Base-by-base conservation (phyloP, 2,329 filamentous ascomycete species). In the Botrytis byssoidea region DNA sequence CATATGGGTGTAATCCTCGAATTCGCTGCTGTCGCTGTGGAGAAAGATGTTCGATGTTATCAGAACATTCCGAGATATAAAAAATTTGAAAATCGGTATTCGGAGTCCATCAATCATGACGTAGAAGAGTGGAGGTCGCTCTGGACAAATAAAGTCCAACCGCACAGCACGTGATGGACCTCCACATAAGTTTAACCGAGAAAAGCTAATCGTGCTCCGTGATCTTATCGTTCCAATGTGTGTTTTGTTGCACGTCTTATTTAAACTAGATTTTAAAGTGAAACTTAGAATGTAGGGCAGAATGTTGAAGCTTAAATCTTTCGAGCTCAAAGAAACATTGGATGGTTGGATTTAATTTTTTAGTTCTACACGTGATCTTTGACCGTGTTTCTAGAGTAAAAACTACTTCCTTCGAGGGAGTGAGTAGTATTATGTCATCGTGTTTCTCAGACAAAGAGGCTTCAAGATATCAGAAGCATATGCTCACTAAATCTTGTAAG, bases 261-360 rank as follows among this genome's bases (percentile, higher is more conserved):
- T 25, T 22, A n/a, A 61, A n/a, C 48, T 6, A 12, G 4, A 35
- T 5, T 6, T 35, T 12, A 22, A 18, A 32, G 51, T 29, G 51
- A 18, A 8, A 18, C 4, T 29, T 57, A 18, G 3, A 18, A 6
- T 29, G 18, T 2, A 29, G 4, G 14, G 18, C 3, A 9, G n/a
- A 29, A 5, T 57, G 14, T 57, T 14, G 14, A 57, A 29, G 51
- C 51, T 55, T 3, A 55, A 18, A 3, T 4, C 2, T 29, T 7
- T 51, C 4, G 14, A 14, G 2, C 12, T n/a, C 1, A 8, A n/a
- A 0, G 1, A 6, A 0, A 55, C 12, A 0, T 57, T 18, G n/a
- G 5, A 29, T 55, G n/a, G 4, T 3, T 55, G 29, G 0, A 4
- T 55, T 8, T 16, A 1, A 1, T 7, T 18, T 3, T 7, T 29